These are phyloP conservation scores for Phlyctochytrium arcticum DNA, from an alignment of 192 early-diverging fungal genomes.

Conservation along the genomic window DNA sequence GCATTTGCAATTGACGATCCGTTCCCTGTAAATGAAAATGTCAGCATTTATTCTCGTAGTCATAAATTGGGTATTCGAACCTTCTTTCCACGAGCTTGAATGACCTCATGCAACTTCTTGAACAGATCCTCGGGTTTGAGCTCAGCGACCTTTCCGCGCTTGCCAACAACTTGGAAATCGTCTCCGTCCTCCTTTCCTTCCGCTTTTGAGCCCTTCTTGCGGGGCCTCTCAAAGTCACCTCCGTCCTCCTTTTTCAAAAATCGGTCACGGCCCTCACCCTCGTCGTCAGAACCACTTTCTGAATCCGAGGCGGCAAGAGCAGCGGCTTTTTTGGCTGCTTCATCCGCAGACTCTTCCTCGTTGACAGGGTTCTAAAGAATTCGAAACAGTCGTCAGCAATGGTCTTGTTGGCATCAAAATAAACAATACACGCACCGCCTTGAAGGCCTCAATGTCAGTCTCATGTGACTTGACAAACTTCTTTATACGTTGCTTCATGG, in stretches of 20 bases:
- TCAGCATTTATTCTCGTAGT: not conserved
- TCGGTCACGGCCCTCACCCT: constrained; percentile 46
- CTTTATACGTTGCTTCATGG: constrained; percentile 89
- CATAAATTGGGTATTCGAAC: constrained; percentile 27
- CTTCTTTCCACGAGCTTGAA: constrained; percentile 88
- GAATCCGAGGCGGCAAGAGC: constrained; percentile 43
- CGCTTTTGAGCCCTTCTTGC: constrained; percentile 26
- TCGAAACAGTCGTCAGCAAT: constrained; percentile 1
- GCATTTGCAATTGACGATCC: constrained; percentile 74
- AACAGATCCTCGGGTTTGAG: constrained; percentile 73
- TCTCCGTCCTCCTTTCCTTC: constrained; percentile 31
- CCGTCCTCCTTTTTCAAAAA: constrained; percentile 37
- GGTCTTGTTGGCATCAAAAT: not conserved
- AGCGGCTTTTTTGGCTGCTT: constrained; percentile 40
- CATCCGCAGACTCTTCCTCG: constrained; percentile 47
- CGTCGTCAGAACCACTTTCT: constrained; percentile 61
- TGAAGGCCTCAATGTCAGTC: constrained; percentile 64
- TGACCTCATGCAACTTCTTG: constrained; percentile 74
- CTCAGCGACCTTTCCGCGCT: constrained; percentile 51
- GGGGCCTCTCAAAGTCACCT: constrained; percentile 10
- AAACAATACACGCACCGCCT: constrained; percentile 22
- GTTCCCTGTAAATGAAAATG: constrained; percentile 58
- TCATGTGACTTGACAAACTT: constrained; percentile 81
- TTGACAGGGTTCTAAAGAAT: constrained; percentile 42
- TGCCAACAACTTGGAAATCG: constrained; percentile 49